Evolutionary conservation across 192 early-diverging fungal genomes (phyloP).

Genomic region (Coemansia sp.): DNA sequence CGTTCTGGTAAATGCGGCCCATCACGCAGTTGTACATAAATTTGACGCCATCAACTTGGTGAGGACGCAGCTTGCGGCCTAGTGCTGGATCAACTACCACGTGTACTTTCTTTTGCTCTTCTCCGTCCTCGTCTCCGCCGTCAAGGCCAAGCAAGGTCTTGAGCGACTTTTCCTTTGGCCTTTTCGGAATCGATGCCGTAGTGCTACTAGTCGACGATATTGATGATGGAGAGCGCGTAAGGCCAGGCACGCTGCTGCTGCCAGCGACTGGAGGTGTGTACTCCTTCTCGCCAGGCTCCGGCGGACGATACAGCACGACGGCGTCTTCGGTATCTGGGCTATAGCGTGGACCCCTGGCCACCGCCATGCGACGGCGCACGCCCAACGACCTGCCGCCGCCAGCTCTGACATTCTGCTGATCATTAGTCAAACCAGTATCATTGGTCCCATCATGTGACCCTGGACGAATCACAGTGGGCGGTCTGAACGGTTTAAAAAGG

Average conservation of each 20-base stretch:
- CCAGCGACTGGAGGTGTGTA: conserved; percentile 50
- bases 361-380: conserved; percentile 56
- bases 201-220: conserved; percentile 13
- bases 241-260: conserved; percentile 32
- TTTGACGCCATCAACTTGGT: conserved; percentile 94
- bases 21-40: conserved; percentile 96
- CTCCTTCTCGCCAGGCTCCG: conserved; percentile 53
- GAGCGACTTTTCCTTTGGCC: conserved; percentile 43
- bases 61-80: conserved; percentile 82
- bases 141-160: conserved; percentile 55
- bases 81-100: conserved; percentile 90
- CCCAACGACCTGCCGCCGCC: conserved; percentile 52
- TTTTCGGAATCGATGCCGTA: conserved; percentile 10
- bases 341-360: conserved; percentile 66
- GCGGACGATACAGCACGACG: conserved; percentile 82
- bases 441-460: conserved; percentile 9
- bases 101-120: conserved; percentile 49
- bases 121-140: conserved; percentile 17
- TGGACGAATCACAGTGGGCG: conserved; percentile 25
- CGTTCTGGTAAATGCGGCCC: conserved; percentile 68
- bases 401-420: conserved; percentile 4
- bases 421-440: not conserved
- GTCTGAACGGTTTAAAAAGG: conserved; percentile 54
- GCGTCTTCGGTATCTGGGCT: conserved; percentile 83
- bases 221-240: conserved; percentile 10